Conservation (phyloP, 768 basidiomycete species). For the Tephrocybe sp. region DNA sequence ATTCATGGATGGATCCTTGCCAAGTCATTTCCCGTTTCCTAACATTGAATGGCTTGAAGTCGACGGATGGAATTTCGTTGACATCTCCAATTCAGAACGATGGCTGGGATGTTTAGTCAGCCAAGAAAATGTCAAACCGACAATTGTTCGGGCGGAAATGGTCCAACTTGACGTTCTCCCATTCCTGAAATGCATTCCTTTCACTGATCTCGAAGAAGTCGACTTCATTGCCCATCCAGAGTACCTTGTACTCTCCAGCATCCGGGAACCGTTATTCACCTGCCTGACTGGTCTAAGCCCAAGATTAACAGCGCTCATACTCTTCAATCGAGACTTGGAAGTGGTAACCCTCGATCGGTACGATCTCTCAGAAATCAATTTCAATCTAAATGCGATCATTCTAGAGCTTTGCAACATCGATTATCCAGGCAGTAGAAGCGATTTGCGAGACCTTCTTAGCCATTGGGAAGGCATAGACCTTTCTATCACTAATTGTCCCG, state of each 20-base stretch:
- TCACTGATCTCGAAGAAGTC: too few relatives aligned
- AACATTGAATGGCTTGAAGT: background rate
- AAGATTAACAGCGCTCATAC: background rate
- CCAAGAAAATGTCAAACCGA: background rate
- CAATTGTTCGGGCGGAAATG: too few relatives aligned
- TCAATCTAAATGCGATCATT: background rate
- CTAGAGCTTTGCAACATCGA: background rate
- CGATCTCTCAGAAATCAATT: background rate
- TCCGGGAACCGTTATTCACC: background rate
- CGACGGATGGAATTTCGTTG: constrained; percentile 6
- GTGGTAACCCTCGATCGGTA: background rate
- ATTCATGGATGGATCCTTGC: background rate
- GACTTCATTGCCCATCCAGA: background rate
- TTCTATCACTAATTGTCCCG: background rate
- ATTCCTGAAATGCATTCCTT: too few relatives aligned
- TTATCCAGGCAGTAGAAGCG: background rate
- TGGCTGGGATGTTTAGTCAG: background rate
- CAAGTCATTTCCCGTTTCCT: background rate
- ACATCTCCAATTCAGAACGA: background rate
- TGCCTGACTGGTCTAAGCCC: background rate
- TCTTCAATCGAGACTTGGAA: background rate
- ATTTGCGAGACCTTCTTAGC: background rate
- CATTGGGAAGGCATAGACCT: background rate
- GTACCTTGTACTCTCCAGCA: too few relatives aligned
- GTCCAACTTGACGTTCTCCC: too few relatives aligned